phyloP scores from a whole-genome alignment of 768 basidiomycete genomes.

The Trametes maxima region DNA sequence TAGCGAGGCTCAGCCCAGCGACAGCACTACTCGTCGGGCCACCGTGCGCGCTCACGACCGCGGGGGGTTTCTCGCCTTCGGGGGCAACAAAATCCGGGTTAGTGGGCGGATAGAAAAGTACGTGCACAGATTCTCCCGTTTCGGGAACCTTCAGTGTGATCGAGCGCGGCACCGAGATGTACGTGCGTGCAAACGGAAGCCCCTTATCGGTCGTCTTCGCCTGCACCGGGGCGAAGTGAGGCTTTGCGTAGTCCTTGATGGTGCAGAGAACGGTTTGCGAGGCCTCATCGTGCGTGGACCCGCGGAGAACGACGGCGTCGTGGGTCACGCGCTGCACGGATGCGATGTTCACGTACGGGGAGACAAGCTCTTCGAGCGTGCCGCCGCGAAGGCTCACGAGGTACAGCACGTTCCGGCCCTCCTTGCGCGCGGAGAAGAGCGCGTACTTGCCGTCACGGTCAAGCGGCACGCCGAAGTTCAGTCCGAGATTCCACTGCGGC shows the following conservation, averaged over 20 bases:
- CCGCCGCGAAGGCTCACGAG: slow-evolving; percentile 32
- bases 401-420: slow-evolving; percentile 40
- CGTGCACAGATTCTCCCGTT: slow-evolving; percentile 51
- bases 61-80: slow-evolving; percentile 64
- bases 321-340: slow-evolving; percentile 40
- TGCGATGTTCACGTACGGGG: slow-evolving; percentile 46
- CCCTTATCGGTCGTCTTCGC: slow-evolving; percentile 30
- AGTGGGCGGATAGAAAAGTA: slow-evolving; percentile 66
- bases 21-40: slow-evolving; percentile 59
- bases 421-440: slow-evolving; percentile 37
- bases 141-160: slow-evolving; percentile 44
- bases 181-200: slow-evolving; percentile 30
- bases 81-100: slow-evolving; percentile 62
- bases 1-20: slow-evolving; percentile 55
- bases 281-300: slow-evolving; percentile 43
- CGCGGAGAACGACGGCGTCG: slow-evolving; percentile 45
- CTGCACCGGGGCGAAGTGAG: slow-evolving; percentile 29
- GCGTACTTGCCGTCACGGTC: slow-evolving; percentile 36
- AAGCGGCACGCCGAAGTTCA: slow-evolving; percentile 49
- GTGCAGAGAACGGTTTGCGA: slow-evolving; percentile 42
- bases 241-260: slow-evolving; percentile 26
- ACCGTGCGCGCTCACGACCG: slow-evolving; percentile 66
- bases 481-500: slow-evolving; percentile 59
- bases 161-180: slow-evolving; percentile 52
- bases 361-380: slow-evolving; percentile 37